These are phyloP conservation scores for Pontederia paniculata DNA, from an alignment of 176 grass and related monocot species.

Conservation along the genomic window DNA sequence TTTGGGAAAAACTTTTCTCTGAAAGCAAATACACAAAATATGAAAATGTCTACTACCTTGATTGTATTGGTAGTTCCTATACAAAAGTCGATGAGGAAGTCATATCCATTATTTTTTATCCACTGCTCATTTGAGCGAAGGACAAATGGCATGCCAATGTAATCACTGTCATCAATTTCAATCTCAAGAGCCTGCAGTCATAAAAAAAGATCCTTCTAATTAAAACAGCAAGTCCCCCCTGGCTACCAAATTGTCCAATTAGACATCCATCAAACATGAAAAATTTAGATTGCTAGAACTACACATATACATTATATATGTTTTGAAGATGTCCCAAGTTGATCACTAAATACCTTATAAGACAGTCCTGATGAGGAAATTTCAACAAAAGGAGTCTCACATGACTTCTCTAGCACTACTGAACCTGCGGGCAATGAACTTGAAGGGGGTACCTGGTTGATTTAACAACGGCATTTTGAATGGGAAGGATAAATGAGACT, in stretches of 20 bases:
- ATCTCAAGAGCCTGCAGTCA: constrained; percentile 59
- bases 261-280: no score
- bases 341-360: constrained; percentile 46
- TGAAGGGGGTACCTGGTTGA: constrained; percentile 56
- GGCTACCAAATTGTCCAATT: no score
- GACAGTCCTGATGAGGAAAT: constrained; percentile 35
- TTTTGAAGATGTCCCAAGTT: background rate
- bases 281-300: no score
- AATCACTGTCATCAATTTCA: constrained; percentile 52
- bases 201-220: constrained; percentile 15
- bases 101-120: constrained; percentile 86
- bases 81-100: constrained; percentile 71
- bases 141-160: constrained; percentile 82
- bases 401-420: constrained; percentile 51
- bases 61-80: constrained; percentile 30
- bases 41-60: constrained; percentile 30
- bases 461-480: constrained; percentile 16
- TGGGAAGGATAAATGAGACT: background rate
- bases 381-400: constrained; percentile 61
- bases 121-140: constrained; percentile 57
- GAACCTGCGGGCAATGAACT: constrained; percentile 55
- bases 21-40: constrained; percentile 2
- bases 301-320: no score
- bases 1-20: background rate
- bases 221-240: no score